Evolutionary conservation across 176 grass and related monocot genomes (phyloP).

Genomic region (Themeda triandra): DNA sequence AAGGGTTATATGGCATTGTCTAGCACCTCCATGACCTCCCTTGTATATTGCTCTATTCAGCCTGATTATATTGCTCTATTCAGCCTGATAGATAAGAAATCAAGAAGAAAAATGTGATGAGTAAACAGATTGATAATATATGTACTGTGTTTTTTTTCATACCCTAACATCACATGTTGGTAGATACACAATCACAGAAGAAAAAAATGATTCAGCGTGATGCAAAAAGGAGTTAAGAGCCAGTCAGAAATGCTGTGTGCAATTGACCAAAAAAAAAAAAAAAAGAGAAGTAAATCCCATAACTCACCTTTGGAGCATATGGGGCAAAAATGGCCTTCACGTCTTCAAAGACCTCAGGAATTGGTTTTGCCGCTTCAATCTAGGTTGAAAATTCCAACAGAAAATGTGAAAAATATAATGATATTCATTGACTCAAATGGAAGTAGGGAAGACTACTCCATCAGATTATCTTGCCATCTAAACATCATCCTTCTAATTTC

Average conservation of each 20-base stretch:
- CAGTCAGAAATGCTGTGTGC: neutral
- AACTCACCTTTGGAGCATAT: conserved; percentile 54
- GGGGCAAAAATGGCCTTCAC: conserved; percentile 72
- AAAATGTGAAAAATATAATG: neutral
- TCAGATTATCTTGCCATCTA: neutral
- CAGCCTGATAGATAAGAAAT: conserved; percentile 13
- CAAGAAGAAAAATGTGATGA: conserved; percentile 19
- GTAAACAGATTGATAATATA: neutral
- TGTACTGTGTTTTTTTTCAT: neutral
- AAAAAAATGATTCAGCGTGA: neutral
- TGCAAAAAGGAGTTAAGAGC: neutral
- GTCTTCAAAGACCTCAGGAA: conserved; percentile 77
- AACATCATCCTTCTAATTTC: neutral
- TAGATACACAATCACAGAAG: neutral
- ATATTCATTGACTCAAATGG: neutral
- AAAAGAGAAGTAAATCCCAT: neutral
- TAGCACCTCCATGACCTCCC: conserved; percentile 3
- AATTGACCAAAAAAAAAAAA: neutral
- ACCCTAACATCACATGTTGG: neutral
- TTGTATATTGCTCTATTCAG: conserved; percentile 28
- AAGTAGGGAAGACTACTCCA: neutral
- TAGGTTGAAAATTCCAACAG: conserved; percentile 25
- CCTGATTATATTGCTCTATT: conserved; percentile 32
- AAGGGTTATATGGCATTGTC: neutral
- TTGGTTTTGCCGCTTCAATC: conserved; percentile 77